phyloP scores from a whole-genome alignment of 345 rosid genomes.

The Heritiera fomes region DNA sequence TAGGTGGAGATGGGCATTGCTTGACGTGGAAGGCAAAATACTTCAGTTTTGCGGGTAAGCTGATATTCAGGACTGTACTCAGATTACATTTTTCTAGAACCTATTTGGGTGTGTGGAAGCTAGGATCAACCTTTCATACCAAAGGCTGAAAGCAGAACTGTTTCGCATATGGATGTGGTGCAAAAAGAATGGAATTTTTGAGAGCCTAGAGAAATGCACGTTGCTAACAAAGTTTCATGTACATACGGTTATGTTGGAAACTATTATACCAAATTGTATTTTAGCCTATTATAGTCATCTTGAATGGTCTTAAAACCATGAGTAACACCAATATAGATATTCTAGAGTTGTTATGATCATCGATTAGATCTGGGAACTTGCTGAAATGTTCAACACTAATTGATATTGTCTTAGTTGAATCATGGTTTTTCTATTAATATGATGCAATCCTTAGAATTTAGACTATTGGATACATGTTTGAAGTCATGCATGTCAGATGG shows the following conservation, averaged over 20 bases:
- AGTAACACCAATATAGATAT: background rate
- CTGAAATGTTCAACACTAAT: background rate
- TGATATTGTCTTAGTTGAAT: background rate
- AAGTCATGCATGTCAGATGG: background rate
- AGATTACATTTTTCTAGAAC: background rate
- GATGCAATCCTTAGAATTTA: background rate
- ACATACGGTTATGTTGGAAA: background rate
- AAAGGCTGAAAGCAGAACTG: background rate
- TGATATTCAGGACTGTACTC: background rate
- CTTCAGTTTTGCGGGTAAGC: background rate
- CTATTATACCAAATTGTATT: background rate
- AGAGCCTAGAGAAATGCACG: background rate
- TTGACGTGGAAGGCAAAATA: background rate
- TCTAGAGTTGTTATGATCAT: background rate
- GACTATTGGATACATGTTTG: background rate
- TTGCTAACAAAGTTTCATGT: background rate
- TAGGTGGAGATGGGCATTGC: background rate
- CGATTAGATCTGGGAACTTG: background rate
- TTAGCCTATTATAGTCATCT: background rate
- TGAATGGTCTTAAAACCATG: background rate
- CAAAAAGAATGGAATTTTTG: background rate
- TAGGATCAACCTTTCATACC: background rate
- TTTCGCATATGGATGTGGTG: background rate
- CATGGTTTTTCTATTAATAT: background rate
- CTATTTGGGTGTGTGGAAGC: background rate